Base-by-base conservation (phyloP, 495 filamentous ascomycete species). In the Lasiosphaeris hirsuta region DNA sequence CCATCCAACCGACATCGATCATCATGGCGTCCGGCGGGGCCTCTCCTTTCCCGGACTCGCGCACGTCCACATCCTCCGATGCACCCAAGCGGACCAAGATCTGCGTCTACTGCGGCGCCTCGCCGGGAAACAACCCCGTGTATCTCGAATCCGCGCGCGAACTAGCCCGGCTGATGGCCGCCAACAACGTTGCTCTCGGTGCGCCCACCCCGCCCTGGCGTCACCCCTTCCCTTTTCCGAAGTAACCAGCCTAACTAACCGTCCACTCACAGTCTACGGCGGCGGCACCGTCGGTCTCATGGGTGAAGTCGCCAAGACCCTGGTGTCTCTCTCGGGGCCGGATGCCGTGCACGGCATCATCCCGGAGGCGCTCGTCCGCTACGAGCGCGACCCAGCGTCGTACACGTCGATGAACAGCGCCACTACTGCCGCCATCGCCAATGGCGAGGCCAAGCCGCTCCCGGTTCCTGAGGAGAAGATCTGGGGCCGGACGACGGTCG, bases 231-330 rank as follows among this genome's bases (percentile, higher is more conserved):
- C 10, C 19, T n/a, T 34, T 1, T 35, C 1, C 13, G 41, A 47
- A 10, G 33, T 37, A 3, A 47, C 17, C 10, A 14, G 17, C 11
- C 23, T 11, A 52, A 40, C 41, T 42, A 46, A 59, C 23, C 38
- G 40, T 14, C 13, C 9, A 44, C 13, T 9, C 42, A 18, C 30
- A 79, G 89, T 97, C 52, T 98, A 96, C 72, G 94, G 94, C 65
- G 94, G 95, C 57, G 94, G 94, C 64, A 96, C 95, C 14, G 84
- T 88, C 7, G 94, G 94, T 7, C 78, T 98, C 18, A 98, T 98
- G 94, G 94, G 94, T 61, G 90, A 96, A 61, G 65, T 98, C 0
- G 90, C 94, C 33, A 83, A 84, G 43, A 92, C 91, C 0, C 84
- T 97, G n/a, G 90, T 95, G 64, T 78, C 84, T 0, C 85, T 97